These are phyloP conservation scores for Phialophora macrospora DNA, from an alignment of 2,329 filamentous ascomycete genomes.

Conservation along the genomic window DNA sequence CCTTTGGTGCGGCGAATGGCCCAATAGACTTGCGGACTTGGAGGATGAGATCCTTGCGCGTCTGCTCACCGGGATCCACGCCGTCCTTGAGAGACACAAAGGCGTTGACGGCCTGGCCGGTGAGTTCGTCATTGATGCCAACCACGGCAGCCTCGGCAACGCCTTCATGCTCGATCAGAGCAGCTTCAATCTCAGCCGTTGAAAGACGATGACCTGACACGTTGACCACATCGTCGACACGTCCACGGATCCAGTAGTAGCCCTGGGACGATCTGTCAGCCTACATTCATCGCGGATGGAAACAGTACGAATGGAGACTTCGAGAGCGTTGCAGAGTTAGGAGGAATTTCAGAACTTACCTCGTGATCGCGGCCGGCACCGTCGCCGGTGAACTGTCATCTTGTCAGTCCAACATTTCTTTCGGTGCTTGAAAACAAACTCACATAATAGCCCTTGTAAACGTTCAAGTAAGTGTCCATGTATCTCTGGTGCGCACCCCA, in stretches of 20 bases:
- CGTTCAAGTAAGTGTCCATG: slow-evolving; percentile 97
- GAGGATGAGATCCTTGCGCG: slow-evolving; percentile 90
- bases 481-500: slow-evolving; percentile 98
- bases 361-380: slow-evolving; percentile 96
- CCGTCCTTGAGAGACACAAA: slow-evolving; percentile 92
- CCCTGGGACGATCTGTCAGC: slow-evolving; percentile 51
- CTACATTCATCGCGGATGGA: background rate
- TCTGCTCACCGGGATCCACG: slow-evolving; percentile 73
- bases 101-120: slow-evolving; percentile 94
- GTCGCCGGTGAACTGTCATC: slow-evolving; percentile 63
- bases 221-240: slow-evolving; percentile 98
- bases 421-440: slow-evolving; percentile 49
- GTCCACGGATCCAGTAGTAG: slow-evolving; percentile 99
- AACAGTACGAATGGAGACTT: background rate
- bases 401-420: slow-evolving; percentile 23
- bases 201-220: slow-evolving; percentile 95
- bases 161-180: slow-evolving; percentile 85
- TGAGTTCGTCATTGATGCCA: slow-evolving; percentile 89
- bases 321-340: background rate
- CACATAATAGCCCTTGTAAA: slow-evolving; percentile 98
- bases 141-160: slow-evolving; percentile 96
- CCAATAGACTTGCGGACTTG: slow-evolving; percentile 98
- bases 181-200: slow-evolving; percentile 96
- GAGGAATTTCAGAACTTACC: slow-evolving; percentile 13
- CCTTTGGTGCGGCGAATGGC: slow-evolving; percentile 95